Evolutionary conservation across 2,329 filamentous ascomycete species (phyloP).

Genomic region (Aspergillus sp.): DNA sequence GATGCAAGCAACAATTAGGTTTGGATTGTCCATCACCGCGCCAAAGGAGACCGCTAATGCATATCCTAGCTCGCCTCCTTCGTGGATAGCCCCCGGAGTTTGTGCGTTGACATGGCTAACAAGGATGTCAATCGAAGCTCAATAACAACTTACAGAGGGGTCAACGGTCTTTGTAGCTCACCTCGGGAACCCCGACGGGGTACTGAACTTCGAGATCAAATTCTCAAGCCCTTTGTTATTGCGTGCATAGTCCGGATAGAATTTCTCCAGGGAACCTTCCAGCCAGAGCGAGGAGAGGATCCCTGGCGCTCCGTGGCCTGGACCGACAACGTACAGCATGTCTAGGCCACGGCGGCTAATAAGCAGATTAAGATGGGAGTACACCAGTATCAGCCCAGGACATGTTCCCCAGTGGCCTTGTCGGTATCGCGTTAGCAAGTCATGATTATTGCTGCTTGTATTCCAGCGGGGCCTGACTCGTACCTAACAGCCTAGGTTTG

Average conservation of each 20-base stretch:
- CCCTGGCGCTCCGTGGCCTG: slow-evolving; percentile 65
- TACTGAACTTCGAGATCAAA: slow-evolving; percentile 62
- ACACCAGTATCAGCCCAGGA: slow-evolving; percentile 64
- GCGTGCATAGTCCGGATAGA: slow-evolving; percentile 60
- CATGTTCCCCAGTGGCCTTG: slow-evolving; percentile 69
- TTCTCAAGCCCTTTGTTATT: slow-evolving; percentile 57
- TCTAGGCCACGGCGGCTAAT: slow-evolving; percentile 58
- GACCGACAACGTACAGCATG: slow-evolving; percentile 64
- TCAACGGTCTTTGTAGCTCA: slow-evolving; percentile 8
- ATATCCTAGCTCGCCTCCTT: slow-evolving; percentile 68
- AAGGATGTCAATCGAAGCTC: background rate
- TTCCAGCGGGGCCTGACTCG: too few species aligned
- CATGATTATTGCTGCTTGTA: too few species aligned
- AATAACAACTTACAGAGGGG: too few species aligned
- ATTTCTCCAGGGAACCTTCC: slow-evolving; percentile 62
- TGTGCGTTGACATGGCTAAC: slow-evolving; percentile 66
- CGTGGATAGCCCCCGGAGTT: slow-evolving; percentile 67
- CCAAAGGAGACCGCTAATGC: slow-evolving; percentile 66
- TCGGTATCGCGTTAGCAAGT: too few species aligned
- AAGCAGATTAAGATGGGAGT: slow-evolving; percentile 66
- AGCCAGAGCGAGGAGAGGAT: slow-evolving; percentile 65
- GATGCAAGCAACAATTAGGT: slow-evolving; percentile 62
- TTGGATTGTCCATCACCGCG: slow-evolving; percentile 67
- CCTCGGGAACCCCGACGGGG: slow-evolving; percentile 62
- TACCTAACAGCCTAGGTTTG: slow-evolving; percentile 56